Conservation (phyloP, 2,329 filamentous ascomycete species). For the Fusarium zealandicum region DNA sequence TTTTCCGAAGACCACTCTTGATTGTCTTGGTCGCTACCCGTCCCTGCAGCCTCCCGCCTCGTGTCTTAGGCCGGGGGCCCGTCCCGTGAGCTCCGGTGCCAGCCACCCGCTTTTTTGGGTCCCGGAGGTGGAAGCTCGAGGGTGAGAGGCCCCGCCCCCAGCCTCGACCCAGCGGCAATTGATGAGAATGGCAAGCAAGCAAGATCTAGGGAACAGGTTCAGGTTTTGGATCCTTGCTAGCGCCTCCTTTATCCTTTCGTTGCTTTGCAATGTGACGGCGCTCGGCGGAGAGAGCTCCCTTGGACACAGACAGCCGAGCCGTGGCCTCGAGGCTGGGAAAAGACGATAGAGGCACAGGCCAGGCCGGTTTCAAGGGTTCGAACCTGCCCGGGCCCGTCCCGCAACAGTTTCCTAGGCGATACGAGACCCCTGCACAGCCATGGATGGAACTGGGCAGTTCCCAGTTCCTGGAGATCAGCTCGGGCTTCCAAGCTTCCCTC, state of each 20-base stretch:
- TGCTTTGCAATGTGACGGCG: constrained; percentile 6
- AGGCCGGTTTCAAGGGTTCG: constrained; percentile 18
- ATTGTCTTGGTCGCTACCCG: constrained; percentile 9
- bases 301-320: constrained; percentile 2
- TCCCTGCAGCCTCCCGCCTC: constrained; percentile 23
- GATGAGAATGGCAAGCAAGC: constrained; percentile 9
- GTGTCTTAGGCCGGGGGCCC: constrained; percentile 16
- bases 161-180: constrained; percentile 18
- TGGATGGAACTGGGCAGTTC: constrained; percentile 5
- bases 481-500: constrained; percentile 12
- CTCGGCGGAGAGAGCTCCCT: constrained; percentile 22
- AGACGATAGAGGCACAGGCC: constrained; percentile 6
- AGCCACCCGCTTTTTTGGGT: constrained; percentile 34
- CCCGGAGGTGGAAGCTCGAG: constrained; percentile 1
- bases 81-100: constrained; percentile 31
- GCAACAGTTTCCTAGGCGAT: constrained; percentile 10
- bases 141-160: constrained; percentile 28
- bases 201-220: constrained; percentile 10
- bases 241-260: constrained; percentile 12
- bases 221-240: constrained; percentile 34
- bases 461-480: constrained; percentile 3
- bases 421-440: constrained; percentile 20
- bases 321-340: constrained; percentile 28
- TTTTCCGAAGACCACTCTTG: not conserved
- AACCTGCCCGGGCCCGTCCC: constrained; percentile 14